Percentiles rank a stretch among this genome's conserved stretches.
Conservation (phyloP, 1,284 basidiomycete genomes). For the Tilletia horrida region DNA sequence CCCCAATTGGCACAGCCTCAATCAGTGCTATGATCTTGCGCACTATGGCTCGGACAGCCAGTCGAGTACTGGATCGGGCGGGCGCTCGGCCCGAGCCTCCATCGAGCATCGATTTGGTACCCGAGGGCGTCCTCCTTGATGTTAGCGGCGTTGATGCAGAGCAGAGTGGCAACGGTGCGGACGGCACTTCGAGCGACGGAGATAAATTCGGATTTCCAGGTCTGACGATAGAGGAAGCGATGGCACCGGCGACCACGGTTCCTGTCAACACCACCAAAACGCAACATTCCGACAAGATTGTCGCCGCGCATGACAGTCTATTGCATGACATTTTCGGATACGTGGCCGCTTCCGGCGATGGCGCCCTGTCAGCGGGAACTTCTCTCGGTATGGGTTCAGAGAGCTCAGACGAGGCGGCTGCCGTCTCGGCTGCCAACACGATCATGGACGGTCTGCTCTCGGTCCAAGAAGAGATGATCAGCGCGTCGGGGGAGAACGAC, state of each 20-base stretch:
- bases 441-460: constrained; percentile 42
- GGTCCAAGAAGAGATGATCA: constrained; percentile 42
- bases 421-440: constrained; percentile 34
- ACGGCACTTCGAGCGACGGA: constrained; percentile 31
- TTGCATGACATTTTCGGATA: background rate
- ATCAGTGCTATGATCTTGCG: constrained; percentile 45
- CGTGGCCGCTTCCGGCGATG: background rate
- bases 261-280: background rate
- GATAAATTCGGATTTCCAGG: constrained; percentile 48
- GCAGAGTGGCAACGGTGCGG: constrained; percentile 16
- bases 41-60: constrained; percentile 41
- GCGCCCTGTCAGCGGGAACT: background rate
- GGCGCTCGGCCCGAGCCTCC: constrained; percentile 24
- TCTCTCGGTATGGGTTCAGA: constrained; percentile 16
- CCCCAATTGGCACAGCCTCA: constrained; percentile 44
- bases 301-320: background rate
- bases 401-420: constrained; percentile 25
- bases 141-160: constrained; percentile 21
- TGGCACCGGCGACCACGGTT: background rate
- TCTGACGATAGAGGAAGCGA: constrained; percentile 1
- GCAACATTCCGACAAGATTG: background rate
- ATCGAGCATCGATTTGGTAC: constrained; percentile 6
- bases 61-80: constrained; percentile 33
- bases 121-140: background rate
- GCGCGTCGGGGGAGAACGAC: constrained; percentile 42